These are phyloP conservation scores for Saccharomycopsis hybrid DNA, from an alignment of 1,139 yeast species.

Conservation along the genomic window DNA sequence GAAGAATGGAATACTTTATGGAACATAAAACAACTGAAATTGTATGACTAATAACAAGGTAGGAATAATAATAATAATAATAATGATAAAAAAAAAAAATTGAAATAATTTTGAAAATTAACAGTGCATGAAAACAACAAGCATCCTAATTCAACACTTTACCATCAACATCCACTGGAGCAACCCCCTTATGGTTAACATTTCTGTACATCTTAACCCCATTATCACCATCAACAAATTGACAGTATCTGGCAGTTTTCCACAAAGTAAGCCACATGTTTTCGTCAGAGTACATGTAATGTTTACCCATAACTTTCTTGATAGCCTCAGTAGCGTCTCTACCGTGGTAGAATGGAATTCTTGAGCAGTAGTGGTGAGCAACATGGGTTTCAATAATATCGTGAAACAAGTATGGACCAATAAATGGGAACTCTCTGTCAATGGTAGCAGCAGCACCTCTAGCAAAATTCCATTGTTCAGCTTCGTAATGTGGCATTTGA, in stretches of 20 bases:
- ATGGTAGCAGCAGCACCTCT: constrained; percentile 87
- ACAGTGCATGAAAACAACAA: too few species aligned
- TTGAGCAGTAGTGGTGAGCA: constrained; percentile 74
- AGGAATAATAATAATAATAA: neutral
- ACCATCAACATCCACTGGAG: constrained; percentile 22
- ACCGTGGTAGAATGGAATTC: constrained; percentile 84
- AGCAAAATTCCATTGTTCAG: constrained; percentile 75
- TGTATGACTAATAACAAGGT: neutral
- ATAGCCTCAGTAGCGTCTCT: constrained; percentile 76
- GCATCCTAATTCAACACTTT: constrained; percentile 1
- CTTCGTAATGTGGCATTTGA: constrained; percentile 70
- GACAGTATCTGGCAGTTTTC: constrained; percentile 68
- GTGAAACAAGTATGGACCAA: constrained; percentile 77
- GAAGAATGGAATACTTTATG: too few species aligned
- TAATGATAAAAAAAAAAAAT: too few species aligned
- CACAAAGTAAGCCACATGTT: constrained; percentile 71
- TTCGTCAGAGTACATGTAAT: constrained; percentile 60
- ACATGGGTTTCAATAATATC: constrained; percentile 89
- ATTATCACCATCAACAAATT: constrained; percentile 74
- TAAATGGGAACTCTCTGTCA: constrained; percentile 76
- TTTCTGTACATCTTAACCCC: constrained; percentile 79
- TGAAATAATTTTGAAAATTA: neutral
- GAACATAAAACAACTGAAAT: constrained; percentile 1
- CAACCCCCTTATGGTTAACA: constrained; percentile 48
- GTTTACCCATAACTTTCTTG: constrained; percentile 76